These are phyloP conservation scores for Rhodosorus marinus DNA, from an alignment of 23 red algal genomes.

Conservation along the genomic window DNA sequence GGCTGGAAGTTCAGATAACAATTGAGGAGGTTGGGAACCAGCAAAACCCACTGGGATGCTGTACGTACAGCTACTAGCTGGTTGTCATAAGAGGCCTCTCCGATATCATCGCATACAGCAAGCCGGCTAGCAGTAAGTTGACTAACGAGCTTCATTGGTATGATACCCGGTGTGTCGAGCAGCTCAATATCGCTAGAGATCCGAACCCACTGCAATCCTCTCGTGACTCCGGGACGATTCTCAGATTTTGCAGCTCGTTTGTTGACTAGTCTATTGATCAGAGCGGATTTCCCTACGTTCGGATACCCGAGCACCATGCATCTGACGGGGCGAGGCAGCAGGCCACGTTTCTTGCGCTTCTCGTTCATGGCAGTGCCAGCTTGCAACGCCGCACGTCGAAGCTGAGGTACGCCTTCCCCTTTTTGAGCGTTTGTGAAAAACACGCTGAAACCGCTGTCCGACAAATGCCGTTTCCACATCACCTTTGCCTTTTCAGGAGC, in stretches of 20 bases:
- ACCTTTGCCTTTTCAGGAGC: slow-evolving; percentile 28
- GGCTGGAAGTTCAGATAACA: slow-evolving; percentile 43
- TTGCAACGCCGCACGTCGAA: slow-evolving; percentile 29
- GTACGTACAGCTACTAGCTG: slow-evolving; percentile 53
- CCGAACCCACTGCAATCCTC: slow-evolving; percentile 73
- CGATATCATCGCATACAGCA: slow-evolving; percentile 92
- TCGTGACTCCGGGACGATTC: slow-evolving; percentile 81
- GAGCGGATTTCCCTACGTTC: slow-evolving; percentile 93
- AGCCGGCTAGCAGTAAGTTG: slow-evolving; percentile 52
- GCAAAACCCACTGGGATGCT: no score
- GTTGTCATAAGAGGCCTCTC: slow-evolving; percentile 73
- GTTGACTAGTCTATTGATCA: slow-evolving; percentile 85
- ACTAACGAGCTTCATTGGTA: slow-evolving; percentile 62
- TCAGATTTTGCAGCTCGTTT: slow-evolving; percentile 53
- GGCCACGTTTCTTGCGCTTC: slow-evolving; percentile 36
- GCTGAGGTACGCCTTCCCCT: slow-evolving; percentile 45
- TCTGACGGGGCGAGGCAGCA: slow-evolving; percentile 55
- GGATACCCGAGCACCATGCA: slow-evolving; percentile 83
- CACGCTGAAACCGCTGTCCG: background rate
- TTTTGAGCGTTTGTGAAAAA: slow-evolving; percentile 47
- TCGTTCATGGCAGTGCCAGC: slow-evolving; percentile 49
- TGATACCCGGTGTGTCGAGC: slow-evolving; percentile 91
- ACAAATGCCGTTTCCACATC: slow-evolving; percentile 31
- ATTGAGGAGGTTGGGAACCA: no score
- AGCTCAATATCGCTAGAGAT: slow-evolving; percentile 67